These are phyloP conservation scores for Saccharomycopsis malanga DNA, from an alignment of 805 yeast species.

Conservation along the genomic window DNA sequence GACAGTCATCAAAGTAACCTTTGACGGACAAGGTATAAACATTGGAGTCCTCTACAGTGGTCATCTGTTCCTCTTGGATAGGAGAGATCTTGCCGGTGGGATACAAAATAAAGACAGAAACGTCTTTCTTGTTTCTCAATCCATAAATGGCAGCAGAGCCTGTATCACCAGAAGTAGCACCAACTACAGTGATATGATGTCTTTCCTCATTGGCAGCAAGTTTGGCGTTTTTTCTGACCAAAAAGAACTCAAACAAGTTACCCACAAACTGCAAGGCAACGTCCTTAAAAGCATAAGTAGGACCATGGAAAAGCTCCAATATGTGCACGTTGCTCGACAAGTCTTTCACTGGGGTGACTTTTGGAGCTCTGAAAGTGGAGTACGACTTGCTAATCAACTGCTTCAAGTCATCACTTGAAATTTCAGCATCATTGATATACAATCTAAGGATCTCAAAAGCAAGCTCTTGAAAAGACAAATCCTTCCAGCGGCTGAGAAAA, in stretches of 20 bases:
- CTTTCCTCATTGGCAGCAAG: conserved; percentile 48
- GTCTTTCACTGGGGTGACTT: conserved; percentile 77
- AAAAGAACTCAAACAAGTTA: conserved; percentile 88
- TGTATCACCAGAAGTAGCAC: conserved; percentile 98
- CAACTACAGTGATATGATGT: conserved; percentile 89
- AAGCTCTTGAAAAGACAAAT: conserved; percentile 72
- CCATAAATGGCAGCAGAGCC: conserved; percentile 99
- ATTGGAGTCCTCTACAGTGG: conserved; percentile 86
- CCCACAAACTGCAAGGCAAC: conserved; percentile 98
- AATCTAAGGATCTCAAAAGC: conserved; percentile 82
- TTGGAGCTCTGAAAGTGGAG: conserved; percentile 79
- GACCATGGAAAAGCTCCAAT: conserved; percentile 95
- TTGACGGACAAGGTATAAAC: conserved; percentile 93
- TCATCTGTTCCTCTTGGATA: conserved; percentile 97
- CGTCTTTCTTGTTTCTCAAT: conserved; percentile 92
- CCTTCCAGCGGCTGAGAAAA: conserved; percentile 60
- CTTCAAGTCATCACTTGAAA: conserved; percentile 61
- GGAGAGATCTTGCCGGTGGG: conserved; percentile 98
- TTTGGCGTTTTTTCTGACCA: conserved; percentile 61
- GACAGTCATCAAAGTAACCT: conserved; percentile 98
- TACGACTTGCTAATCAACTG: conserved; percentile 64
- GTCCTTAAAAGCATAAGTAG: conserved; percentile 98
- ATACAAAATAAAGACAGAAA: conserved; percentile 91
- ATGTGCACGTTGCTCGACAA: conserved; percentile 55
- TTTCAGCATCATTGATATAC: conserved; percentile 67